phyloP scores from a whole-genome alignment of 768 basidiomycete species.

The Boletus patriciae region DNA sequence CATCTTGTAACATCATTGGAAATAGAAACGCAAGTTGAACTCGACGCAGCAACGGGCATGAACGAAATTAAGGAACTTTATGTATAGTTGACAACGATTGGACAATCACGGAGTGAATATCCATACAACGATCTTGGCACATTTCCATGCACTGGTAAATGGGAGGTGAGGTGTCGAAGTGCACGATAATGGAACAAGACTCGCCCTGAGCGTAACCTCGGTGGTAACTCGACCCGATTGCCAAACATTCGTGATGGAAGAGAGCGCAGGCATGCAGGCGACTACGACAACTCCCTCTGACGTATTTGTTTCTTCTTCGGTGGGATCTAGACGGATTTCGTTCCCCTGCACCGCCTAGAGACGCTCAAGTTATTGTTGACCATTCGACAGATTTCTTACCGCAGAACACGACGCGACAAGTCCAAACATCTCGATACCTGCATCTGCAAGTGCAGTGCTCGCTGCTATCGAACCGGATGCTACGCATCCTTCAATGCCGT shows the following conservation, averaged over 20 bases:
- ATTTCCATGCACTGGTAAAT: slow-evolving; percentile 60
- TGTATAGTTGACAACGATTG: slow-evolving; percentile 54
- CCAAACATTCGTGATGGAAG: slow-evolving; percentile 82
- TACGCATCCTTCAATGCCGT: slow-evolving; percentile 87
- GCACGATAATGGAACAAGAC: slow-evolving; percentile 30
- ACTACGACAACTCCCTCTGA: slow-evolving; percentile 72
- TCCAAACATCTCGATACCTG: slow-evolving; percentile 89
- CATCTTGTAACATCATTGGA: not conserved
- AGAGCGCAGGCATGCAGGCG: slow-evolving; percentile 86
- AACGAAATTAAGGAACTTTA: slow-evolving; percentile 10
- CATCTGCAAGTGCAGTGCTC: slow-evolving; percentile 87
- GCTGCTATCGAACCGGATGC: slow-evolving; percentile 85
- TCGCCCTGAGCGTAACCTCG: slow-evolving; percentile 55
- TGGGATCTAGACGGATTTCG: slow-evolving; percentile 80
- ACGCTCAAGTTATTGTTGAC: slow-evolving; percentile 3
- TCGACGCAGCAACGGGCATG: not conserved
- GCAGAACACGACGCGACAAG: slow-evolving; percentile 83
- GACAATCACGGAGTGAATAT: slow-evolving; percentile 74
- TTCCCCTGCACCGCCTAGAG: slow-evolving; percentile 54
- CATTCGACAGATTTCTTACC: slow-evolving; percentile 41
- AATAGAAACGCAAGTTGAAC: not conserved
- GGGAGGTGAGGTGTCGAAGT: not conserved
- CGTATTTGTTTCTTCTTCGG: slow-evolving; percentile 56
- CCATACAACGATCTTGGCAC: slow-evolving; percentile 69
- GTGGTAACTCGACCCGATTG: slow-evolving; percentile 69